These are phyloP conservation scores for Casaregolazyma lundiana DNA, from an alignment of 1,139 yeast species.

Conservation along the genomic window DNA sequence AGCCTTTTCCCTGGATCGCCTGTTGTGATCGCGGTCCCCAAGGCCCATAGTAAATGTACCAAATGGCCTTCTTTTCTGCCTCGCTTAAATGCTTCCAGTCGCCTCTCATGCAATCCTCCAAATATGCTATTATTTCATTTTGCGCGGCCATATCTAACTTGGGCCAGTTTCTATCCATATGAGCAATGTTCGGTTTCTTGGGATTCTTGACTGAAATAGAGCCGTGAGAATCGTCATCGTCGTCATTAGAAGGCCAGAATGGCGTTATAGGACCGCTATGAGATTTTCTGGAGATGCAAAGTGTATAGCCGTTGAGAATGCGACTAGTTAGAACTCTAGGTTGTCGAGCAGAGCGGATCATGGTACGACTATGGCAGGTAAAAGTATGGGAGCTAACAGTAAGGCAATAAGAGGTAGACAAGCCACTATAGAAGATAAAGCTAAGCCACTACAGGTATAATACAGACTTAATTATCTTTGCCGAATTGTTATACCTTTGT, in stretches of 20 bases:
- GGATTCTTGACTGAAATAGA: conserved; percentile 5
- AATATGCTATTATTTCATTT: conserved; percentile 41
- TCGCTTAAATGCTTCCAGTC: conserved; percentile 37
- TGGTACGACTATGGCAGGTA: not conserved
- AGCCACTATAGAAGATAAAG: no score
- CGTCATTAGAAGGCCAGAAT: conserved; percentile 2
- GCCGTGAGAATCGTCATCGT: conserved; percentile 7
- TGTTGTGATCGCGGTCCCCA: conserved; percentile 37
- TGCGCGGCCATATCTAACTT: conserved; percentile 37
- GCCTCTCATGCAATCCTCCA: conserved; percentile 42
- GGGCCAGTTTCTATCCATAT: conserved; percentile 35
- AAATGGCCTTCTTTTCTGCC: conserved; percentile 36
- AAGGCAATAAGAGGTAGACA: no score
- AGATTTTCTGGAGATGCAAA: not conserved
- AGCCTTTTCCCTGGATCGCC: conserved; percentile 27
- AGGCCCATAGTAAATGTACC: conserved; percentile 35
- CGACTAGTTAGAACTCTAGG: not conserved
- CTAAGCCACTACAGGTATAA: no score
- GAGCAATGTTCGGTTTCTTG: conserved; percentile 26
- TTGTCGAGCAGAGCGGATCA: not conserved
- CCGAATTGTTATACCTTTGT: no score
- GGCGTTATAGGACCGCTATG: not conserved
- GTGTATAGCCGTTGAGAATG: not conserved
- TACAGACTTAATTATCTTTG: no score
- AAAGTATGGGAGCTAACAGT: no score